phyloP scores from a whole-genome alignment of 352 stramenopile species.

The Phytophthora melonis region DNA sequence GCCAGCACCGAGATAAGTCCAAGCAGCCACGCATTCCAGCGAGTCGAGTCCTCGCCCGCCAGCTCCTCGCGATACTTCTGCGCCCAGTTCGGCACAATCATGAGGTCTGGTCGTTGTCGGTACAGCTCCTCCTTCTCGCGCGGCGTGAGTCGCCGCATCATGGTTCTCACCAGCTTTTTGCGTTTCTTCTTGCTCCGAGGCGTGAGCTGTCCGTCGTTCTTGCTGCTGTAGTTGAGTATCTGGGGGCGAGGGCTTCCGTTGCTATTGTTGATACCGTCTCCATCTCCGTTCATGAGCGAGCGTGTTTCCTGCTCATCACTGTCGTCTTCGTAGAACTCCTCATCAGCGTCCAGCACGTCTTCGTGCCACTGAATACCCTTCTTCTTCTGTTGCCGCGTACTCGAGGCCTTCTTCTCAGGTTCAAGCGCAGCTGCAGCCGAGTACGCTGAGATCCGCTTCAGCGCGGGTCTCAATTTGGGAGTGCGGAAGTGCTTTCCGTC shows the following conservation, averaged over 20 bases:
- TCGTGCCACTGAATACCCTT: conserved; percentile 77
- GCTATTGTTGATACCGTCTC: conserved; percentile 25
- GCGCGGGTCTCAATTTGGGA: conserved; percentile 57
- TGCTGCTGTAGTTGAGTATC: conserved; percentile 69
- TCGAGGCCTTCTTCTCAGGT: conserved; percentile 44
- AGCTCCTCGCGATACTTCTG: conserved; percentile 91
- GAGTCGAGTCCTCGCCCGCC: conserved; percentile 67
- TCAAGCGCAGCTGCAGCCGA: conserved; percentile 53
- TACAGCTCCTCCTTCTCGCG: conserved; percentile 90
- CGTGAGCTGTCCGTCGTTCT: conserved; percentile 59
- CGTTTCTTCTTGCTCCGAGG: conserved; percentile 82
- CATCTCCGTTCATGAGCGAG: conserved; percentile 57
- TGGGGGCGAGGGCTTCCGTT: conserved; percentile 47
- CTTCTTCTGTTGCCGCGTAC: conserved; percentile 50
- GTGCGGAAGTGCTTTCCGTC: conserved; percentile 71
- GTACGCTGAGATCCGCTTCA: conserved; percentile 87
- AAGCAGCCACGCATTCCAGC: conserved; percentile 84
- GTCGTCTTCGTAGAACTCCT: conserved; percentile 80
- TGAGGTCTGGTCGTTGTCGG: conserved; percentile 78
- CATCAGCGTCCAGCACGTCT: conserved; percentile 78
- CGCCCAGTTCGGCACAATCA: conserved; percentile 91
- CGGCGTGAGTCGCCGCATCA: conserved; percentile 85
- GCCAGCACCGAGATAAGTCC: conserved; percentile 74
- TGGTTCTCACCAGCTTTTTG: conserved; percentile 77
- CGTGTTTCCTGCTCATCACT: conserved; percentile 59